Evolutionary conservation across 1,139 yeast species (phyloP).

Genomic region (Yamadazyma oceani): DNA sequence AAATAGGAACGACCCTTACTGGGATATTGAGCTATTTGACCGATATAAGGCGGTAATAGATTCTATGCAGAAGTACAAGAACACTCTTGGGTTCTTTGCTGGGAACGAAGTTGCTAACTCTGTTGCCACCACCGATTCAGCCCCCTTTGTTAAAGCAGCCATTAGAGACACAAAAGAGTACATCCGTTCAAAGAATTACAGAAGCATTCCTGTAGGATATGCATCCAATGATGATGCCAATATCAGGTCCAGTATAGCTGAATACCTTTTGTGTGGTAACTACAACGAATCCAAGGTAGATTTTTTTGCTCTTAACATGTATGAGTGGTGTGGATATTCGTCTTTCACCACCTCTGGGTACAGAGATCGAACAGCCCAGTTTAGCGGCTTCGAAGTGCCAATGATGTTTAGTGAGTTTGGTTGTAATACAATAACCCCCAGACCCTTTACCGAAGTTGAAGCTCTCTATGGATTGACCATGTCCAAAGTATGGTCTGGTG

Average conservation of each 20-base stretch:
- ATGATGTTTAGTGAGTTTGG: slow-evolving; percentile 64
- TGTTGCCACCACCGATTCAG: slow-evolving; percentile 45
- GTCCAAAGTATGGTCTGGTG: slow-evolving; percentile 45
- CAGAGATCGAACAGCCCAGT: slow-evolving; percentile 51
- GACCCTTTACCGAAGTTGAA: slow-evolving; percentile 55
- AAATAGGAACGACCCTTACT: slow-evolving; percentile 47
- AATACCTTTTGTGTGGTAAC: slow-evolving; percentile 50
- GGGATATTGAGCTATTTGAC: slow-evolving; percentile 39
- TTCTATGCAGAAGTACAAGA: slow-evolving; percentile 46
- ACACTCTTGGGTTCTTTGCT: slow-evolving; percentile 58
- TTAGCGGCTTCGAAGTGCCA: slow-evolving; percentile 50
- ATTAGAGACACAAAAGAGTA: slow-evolving; percentile 56
- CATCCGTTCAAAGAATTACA: slow-evolving; percentile 39
- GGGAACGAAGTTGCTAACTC: slow-evolving; percentile 64
- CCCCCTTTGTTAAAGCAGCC: slow-evolving; percentile 65
- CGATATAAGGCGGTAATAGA: slow-evolving; percentile 53
- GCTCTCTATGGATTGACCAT: slow-evolving; percentile 36
- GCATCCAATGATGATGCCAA: slow-evolving; percentile 59
- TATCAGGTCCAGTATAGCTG: slow-evolving; percentile 45
- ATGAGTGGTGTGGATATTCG: slow-evolving; percentile 70
- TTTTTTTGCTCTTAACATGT: slow-evolving; percentile 61
- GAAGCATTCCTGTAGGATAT: slow-evolving; percentile 61
- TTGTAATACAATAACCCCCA: slow-evolving; percentile 51
- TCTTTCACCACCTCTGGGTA: slow-evolving; percentile 57
- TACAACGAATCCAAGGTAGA: slow-evolving; percentile 35